A percentile compares a stretch with the other conserved stretches of the same genome.
These are phyloP conservation scores for Kandelia obovata DNA, from an alignment of 345 rosid genomes.

Conservation along the genomic window DNA sequence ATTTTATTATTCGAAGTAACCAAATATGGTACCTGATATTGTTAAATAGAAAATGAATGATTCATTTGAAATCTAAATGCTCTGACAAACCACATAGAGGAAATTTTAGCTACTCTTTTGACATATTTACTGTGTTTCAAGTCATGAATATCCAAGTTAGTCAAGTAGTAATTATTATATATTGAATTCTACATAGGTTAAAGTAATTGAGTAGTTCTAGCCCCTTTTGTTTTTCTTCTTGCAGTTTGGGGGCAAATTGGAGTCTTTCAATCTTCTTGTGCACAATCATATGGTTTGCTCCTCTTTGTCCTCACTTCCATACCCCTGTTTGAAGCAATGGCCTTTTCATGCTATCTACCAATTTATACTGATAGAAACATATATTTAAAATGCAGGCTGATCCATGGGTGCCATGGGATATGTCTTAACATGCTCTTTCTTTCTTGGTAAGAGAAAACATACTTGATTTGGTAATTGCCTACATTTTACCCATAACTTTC, in stretches of 20 bases:
- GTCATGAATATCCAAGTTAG: too few species aligned
- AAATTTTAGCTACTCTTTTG: background rate
- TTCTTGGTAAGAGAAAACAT: constrained; percentile 90
- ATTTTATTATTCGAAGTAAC: too few species aligned
- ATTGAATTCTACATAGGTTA: background rate
- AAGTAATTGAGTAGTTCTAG: constrained; percentile 10
- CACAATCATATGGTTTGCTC: constrained; percentile 57
- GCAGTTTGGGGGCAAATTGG: constrained; percentile 72
- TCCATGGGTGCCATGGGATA: constrained; percentile 75
- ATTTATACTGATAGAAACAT: constrained; percentile 6
- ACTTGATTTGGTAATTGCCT: constrained; percentile 62
- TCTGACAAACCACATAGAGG: too few species aligned
- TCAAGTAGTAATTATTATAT: too few species aligned
- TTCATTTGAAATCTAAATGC: too few species aligned
- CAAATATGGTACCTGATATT: too few species aligned
- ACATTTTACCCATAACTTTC: background rate
- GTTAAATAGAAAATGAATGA: too few species aligned
- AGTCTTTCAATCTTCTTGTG: constrained; percentile 65
- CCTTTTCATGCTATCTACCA: constrained; percentile 3
- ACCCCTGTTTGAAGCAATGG: constrained; percentile 19
- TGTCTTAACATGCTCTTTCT: constrained; percentile 73
- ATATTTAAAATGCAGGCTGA: constrained; percentile 54
- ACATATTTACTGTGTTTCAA: background rate
- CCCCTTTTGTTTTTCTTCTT: constrained; percentile 12
- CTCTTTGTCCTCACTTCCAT: constrained; percentile 18